phyloP scores from a whole-genome alignment of 352 stramenopile species.

The Phytophthora foliorum region DNA sequence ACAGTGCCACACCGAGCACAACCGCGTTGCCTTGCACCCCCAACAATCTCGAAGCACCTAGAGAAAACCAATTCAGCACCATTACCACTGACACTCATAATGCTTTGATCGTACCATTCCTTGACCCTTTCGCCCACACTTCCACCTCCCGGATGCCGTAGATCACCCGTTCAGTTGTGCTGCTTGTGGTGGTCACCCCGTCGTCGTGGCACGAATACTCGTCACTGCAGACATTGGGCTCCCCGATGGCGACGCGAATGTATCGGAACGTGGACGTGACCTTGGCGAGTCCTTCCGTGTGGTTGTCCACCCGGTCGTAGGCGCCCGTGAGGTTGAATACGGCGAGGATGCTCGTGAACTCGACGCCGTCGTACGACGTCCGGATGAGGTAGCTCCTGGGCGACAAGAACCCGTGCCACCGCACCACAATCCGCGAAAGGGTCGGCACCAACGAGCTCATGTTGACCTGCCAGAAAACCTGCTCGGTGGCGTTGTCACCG shows the following conservation, averaged over 20 bases:
- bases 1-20: not conserved
- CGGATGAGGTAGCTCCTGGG: slow-evolving; percentile 65
- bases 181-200: slow-evolving; percentile 16
- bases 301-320: slow-evolving; percentile 80
- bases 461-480: slow-evolving; percentile 83
- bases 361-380: slow-evolving; percentile 66
- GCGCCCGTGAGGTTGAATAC: slow-evolving; percentile 48
- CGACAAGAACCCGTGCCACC: slow-evolving; percentile 81
- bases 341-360: slow-evolving; percentile 69
- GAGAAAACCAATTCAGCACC: slow-evolving; percentile 14
- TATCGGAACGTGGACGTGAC: slow-evolving; percentile 61
- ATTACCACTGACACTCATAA: not conserved
- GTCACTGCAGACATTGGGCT: slow-evolving; percentile 60
- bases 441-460: slow-evolving; percentile 56
- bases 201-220: slow-evolving; percentile 54
- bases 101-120: slow-evolving; percentile 46
- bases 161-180: slow-evolving; percentile 67
- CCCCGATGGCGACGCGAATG: slow-evolving; percentile 61
- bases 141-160: slow-evolving; percentile 87
- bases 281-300: slow-evolving; percentile 54
- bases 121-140: slow-evolving; percentile 67
- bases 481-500: slow-evolving; percentile 50
- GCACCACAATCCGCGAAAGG: slow-evolving; percentile 71
- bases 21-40: not conserved
- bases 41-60: slow-evolving; percentile 17